phyloP scores from a whole-genome alignment of 1,139 yeast genomes.

The Blastobotrys capitulatus region DNA sequence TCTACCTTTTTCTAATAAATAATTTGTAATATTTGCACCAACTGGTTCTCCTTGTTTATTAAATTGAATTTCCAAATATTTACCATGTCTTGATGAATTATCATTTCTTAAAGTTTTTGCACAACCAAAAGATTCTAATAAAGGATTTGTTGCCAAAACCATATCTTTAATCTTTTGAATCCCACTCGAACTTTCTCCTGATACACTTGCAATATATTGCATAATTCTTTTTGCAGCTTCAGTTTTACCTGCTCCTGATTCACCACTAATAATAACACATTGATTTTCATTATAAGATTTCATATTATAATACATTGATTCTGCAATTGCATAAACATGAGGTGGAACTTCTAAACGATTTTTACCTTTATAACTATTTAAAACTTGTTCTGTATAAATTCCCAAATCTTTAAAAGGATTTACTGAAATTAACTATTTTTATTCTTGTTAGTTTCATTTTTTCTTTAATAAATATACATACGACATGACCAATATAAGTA shows the following conservation, averaged over 20 bases:
- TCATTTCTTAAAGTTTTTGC: conserved; percentile 95
- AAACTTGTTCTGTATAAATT: conserved; percentile 74
- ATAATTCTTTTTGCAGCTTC: conserved; percentile 98
- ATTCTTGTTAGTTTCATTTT: not conserved
- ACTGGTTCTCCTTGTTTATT: conserved; percentile 80
- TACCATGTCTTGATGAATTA: conserved; percentile 96
- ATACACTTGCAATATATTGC: conserved; percentile 95
- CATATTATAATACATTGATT: conserved; percentile 91
- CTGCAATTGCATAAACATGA: conserved; percentile 97
- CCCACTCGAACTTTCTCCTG: conserved; percentile 51
- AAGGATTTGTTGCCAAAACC: conserved; percentile 97
- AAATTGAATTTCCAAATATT: conserved; percentile 88
- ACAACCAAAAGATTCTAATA: conserved; percentile 95
- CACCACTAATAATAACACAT: conserved; percentile 98
- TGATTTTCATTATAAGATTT: conserved; percentile 93
- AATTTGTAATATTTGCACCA: conserved; percentile 94
- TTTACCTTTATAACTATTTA: conserved; percentile 79
- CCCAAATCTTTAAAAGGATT: conserved; percentile 97
- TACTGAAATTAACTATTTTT: conserved; percentile 64
- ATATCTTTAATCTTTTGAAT: conserved; percentile 89
- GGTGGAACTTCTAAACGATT: conserved; percentile 96
- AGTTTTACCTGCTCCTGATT: conserved; percentile 98
- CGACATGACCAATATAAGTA: conserved; percentile 39
- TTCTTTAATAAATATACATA: conserved; percentile 12
- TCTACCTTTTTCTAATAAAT: conserved; percentile 88